A percentile compares a stretch with the other conserved stretches of the same genome.
These are phyloP conservation scores for Canavalia gladiata DNA, from an alignment of 306 rosid species.

Conservation along the genomic window DNA sequence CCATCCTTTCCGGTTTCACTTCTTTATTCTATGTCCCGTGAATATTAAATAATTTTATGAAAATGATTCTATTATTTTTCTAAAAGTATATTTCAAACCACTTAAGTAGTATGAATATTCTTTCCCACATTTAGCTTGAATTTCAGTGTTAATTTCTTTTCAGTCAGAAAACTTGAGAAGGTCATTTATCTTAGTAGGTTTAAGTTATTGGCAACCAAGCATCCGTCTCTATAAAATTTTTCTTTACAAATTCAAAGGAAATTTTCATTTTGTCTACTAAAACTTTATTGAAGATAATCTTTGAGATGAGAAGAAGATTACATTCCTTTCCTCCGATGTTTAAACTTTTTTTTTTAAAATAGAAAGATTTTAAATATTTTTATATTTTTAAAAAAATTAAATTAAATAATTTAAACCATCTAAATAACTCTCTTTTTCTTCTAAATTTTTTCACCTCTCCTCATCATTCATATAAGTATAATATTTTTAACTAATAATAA, in stretches of 20 bases:
- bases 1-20: not conserved
- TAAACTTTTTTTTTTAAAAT: too few species aligned
- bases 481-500: too few species aligned
- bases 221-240: not conserved
- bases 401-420: too few species aligned
- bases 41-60: not conserved
- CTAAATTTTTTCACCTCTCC: too few species aligned
- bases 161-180: not conserved
- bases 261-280: not conserved
- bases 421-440: too few species aligned
- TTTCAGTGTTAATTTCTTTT: not conserved
- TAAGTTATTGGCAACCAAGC: not conserved
- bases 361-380: too few species aligned
- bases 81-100: slow-evolving; percentile 9
- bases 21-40: not conserved
- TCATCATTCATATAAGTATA: too few species aligned
- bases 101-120: slow-evolving; percentile 13
- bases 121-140: slow-evolving; percentile 30
- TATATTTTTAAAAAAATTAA: too few species aligned
- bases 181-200: not conserved
- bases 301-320: not conserved
- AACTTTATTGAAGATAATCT: not conserved
- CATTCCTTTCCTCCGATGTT: not conserved
- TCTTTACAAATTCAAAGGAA: not conserved
- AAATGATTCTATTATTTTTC: slow-evolving; percentile 1